Evolutionary conservation across 495 filamentous ascomycete genomes (phyloP), one percentile per base, ranked within the genome.

Genomic region (Neurospora pannonica): DNA sequence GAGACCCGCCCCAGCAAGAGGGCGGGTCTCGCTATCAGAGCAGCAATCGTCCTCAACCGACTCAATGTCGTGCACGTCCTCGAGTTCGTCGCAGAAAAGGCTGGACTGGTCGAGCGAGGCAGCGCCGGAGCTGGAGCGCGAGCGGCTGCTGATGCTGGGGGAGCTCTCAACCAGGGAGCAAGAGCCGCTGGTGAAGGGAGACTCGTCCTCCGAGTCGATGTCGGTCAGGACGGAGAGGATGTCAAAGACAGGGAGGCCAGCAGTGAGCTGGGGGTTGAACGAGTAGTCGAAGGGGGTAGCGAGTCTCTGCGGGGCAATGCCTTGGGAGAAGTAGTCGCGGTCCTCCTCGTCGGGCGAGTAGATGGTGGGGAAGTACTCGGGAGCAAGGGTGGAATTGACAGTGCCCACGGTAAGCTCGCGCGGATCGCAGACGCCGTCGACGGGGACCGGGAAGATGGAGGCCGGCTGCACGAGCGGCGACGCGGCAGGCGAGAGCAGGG

Each of bases 341-440:
- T 95, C 93, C 74, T 95, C 91, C 83, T 93, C 90, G 81, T 94
- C 92, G 70, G 89, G 89, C 28, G 88, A 87, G 76, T 87, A 89
- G 9, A 95, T 86, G 0, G 81, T 75, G 74, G 81, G 81, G 73
- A 82, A 88, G 71, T 95, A 91, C 36, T 94, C 92, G 37, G 89
- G 84, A 38, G 87, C 85, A 73, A 89, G 80, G 75, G 81, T 85
- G 70, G 82, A 83, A 80, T 85, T 85, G 46, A 89, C 86, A 1
- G 89, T 86, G 79, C 90, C 89, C 60, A 97, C 94, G 5, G 93
- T 96, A 70, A 99, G 86, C 78, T 97, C 92, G 74, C 95, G 92
- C 31, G 96, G 96, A 78, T 99, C 94, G 83, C 96, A 98, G 78
- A 97, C 97, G 83, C 94, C 90, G 76, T 90, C 82, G 78, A 94